Base-by-base conservation (phyloP, 352 stramenopile species). In the Phytophthora parvispora region DNA sequence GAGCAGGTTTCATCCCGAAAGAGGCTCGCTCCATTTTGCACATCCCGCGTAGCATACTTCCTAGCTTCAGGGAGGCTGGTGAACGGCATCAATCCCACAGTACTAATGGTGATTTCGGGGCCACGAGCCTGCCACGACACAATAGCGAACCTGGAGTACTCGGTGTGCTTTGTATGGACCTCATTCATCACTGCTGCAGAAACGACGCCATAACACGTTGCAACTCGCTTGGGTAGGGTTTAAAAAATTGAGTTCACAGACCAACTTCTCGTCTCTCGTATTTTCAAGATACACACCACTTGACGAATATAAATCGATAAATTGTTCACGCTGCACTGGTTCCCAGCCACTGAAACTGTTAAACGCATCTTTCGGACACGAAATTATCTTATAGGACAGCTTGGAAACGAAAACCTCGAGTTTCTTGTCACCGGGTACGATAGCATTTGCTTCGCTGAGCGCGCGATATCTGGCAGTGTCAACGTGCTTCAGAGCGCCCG, bases 371-470 rank as follows among this genome's bases (percentile, higher is more conserved):
- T 20, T 48, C 12, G 48, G 48, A 9, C n/a, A 32, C 1, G n/a
- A 63, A 13, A 58, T 10, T 24, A 68, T 53, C 10, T 66, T 29
- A 18, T 69, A 51, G 2, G 36, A 53, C 6, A 76, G 24, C 15
- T 72, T 40, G 0, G 47, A 63, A 18, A 77, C 51, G 38, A 66
- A 72, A 31, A 72, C 58, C 2, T 36, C 20, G 3, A 75, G 43
- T n/a, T 60, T 65, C 18, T 71, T 50, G 18, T 59, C 43, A 15
- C 0, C 24, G 3, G 57, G 32, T 7, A 63, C 6, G 0, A 58
- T n/a, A 18, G 28, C n/a, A 48, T 72, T 78, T 3, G 60, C 70
- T 34, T 74, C 60, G 16, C 70, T 27, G 6, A 78, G 40, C 9
- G 65, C 54, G 16, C 42, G 29, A 47, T 74, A 67, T 22, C 65